Evolutionary conservation across 2,329 filamentous ascomycete species (phyloP).

Genomic region (Alternaria dauci): DNA sequence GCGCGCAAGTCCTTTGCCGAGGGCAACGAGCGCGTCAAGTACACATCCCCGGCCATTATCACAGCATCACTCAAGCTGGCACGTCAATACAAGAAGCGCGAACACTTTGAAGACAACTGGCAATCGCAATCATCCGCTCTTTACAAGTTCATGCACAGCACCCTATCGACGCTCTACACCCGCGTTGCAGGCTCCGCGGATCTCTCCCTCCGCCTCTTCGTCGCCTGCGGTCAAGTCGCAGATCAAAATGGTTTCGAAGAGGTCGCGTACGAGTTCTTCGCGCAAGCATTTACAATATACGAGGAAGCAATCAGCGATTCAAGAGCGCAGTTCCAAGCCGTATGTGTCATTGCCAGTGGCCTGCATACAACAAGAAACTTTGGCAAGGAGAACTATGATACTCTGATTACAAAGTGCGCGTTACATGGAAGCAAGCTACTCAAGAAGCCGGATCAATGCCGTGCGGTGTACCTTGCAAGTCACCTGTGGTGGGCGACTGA

Average conservation of each 20-base stretch:
- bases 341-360: conserved; percentile 90
- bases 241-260: conserved; percentile 93
- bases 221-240: conserved; percentile 89
- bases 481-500: conserved; percentile 98
- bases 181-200: conserved; percentile 88
- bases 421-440: conserved; percentile 95
- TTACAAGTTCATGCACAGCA: conserved; percentile 95
- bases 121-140: conserved; percentile 77
- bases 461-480: conserved; percentile 94
- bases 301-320: conserved; percentile 96
- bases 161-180: conserved; percentile 85
- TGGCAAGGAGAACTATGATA: conserved; percentile 97
- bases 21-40: conserved; percentile 94
- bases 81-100: conserved; percentile 84
- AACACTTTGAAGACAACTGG: conserved; percentile 84
- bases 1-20: conserved; percentile 86
- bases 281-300: conserved; percentile 97
- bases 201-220: conserved; percentile 86
- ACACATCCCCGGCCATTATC: conserved; percentile 90
- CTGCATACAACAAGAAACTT: conserved; percentile 91
- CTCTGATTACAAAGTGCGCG: conserved; percentile 95
- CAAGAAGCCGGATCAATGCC: conserved; percentile 97
- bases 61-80: conserved; percentile 91
- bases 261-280: conserved; percentile 97
- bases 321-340: conserved; percentile 95